A percentile compares a stretch with the other conserved stretches of the same genome.
Conservation (phyloP, 169 alveolate genomes). For the Theileria orientalis region DNA sequence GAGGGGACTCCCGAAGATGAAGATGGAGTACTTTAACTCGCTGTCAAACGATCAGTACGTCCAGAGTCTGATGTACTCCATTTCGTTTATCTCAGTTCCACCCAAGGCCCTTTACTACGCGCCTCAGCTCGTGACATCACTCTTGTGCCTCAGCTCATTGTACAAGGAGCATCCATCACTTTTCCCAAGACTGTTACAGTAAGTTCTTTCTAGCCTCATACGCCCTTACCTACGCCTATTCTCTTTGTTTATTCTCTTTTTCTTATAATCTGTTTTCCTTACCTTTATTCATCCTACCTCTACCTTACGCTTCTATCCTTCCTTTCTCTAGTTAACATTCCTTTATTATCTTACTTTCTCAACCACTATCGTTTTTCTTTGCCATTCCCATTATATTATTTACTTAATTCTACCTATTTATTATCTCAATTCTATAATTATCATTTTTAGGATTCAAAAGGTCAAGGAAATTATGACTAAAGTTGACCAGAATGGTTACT, state of each 20-base stretch:
- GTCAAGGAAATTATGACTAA: neutral
- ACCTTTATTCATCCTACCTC: no score
- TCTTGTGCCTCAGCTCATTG: slow-evolving; percentile 27
- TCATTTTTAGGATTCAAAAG: neutral
- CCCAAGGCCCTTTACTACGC: neutral
- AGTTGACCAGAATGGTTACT: slow-evolving; percentile 11
- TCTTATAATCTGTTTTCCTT: no score
- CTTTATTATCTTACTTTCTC: no score
- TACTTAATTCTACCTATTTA: no score
- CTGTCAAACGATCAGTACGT: slow-evolving; percentile 13
- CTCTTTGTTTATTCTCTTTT: no score
- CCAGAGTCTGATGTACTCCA: slow-evolving; percentile 38
- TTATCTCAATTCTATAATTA: neutral
- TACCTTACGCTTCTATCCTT: no score
- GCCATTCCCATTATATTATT: no score
- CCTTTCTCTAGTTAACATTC: no score
- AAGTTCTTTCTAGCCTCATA: neutral
- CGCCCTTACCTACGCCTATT: no score
- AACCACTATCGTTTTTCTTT: no score
- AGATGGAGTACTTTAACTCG: slow-evolving; percentile 4
- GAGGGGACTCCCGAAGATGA: slow-evolving; percentile 22
- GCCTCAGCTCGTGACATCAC: slow-evolving; percentile 44
- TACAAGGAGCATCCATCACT: slow-evolving; percentile 4
- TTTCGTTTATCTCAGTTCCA: slow-evolving; percentile 19
- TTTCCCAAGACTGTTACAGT: slow-evolving; percentile 30